Percentiles rank a stretch among this genome's conserved stretches.
Conservation (phyloP, 495 filamentous ascomycete genomes). For the Penicillium bialowiezense region DNA sequence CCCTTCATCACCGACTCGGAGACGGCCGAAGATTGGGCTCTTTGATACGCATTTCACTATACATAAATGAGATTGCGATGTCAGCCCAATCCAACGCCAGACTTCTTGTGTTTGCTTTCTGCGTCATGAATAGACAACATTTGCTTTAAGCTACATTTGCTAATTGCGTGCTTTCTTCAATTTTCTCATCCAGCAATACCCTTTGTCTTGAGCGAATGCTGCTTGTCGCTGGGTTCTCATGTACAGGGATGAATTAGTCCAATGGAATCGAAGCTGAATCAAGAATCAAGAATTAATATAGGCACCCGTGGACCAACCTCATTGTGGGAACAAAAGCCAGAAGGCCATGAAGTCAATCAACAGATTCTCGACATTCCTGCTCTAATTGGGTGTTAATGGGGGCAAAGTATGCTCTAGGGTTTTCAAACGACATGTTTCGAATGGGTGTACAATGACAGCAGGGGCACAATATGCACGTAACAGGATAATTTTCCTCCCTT, state of each 20-base stretch:
- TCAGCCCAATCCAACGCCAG: background rate
- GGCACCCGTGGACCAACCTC: no score
- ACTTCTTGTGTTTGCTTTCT: background rate
- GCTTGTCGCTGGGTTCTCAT: background rate
- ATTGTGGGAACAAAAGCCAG: no score
- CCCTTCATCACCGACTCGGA: constrained; percentile 76
- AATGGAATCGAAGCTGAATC: constrained; percentile 1
- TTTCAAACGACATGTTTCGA: no score
- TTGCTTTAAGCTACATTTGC: background rate
- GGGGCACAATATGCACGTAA: no score
- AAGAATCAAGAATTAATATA: background rate
- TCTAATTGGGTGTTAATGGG: no score
- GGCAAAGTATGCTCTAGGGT: no score
- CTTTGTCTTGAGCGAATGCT: constrained; percentile 5
- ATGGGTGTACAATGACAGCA: no score
- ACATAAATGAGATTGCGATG: background rate
- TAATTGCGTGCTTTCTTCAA: background rate
- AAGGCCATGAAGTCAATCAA: no score
- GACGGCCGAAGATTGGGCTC: constrained; percentile 75
- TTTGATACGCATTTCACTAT: constrained; percentile 42
- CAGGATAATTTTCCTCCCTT: no score
- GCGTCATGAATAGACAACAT: background rate
- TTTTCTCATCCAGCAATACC: constrained; percentile 17
- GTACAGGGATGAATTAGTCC: background rate
- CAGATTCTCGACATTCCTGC: no score